Conservation (phyloP, 108 stramenopile genomes). For the Licmophora abbreviata region DNA sequence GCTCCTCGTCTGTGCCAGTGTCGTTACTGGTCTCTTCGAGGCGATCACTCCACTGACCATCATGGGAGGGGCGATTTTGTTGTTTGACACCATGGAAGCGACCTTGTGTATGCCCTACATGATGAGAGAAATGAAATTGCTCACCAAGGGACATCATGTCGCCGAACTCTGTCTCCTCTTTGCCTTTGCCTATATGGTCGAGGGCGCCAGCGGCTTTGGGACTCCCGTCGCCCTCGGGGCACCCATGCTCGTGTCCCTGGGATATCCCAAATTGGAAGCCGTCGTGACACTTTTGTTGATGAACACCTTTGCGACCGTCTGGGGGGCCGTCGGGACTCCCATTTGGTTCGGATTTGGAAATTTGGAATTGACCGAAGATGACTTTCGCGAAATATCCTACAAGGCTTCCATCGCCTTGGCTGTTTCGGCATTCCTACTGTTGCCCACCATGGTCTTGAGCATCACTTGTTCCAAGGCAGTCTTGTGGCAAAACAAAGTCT, state of each 20-base stretch:
- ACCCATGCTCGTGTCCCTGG: slow-evolving; percentile 45
- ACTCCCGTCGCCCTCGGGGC: slow-evolving; percentile 57
- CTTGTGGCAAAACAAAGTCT: slow-evolving; percentile 35
- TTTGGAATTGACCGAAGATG: slow-evolving; percentile 27
- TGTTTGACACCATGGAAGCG: no score
- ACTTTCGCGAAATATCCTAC: slow-evolving; percentile 28
- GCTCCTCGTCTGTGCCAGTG: no score
- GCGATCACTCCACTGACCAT: no score
- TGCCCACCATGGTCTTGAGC: slow-evolving; percentile 33
- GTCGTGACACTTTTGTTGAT: slow-evolving; percentile 43
- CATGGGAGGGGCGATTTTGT: no score
- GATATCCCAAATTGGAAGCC: slow-evolving; percentile 37
- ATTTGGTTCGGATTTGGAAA: slow-evolving; percentile 53
- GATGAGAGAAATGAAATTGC: no score
- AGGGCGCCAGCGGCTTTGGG: slow-evolving; percentile 60
- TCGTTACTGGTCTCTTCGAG: no score
- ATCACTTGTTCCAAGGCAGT: slow-evolving; percentile 30
- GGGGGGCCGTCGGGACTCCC: slow-evolving; percentile 58
- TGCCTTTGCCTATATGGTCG: no score
- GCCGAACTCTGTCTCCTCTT: no score
- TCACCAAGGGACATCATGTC: no score
- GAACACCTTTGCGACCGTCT: slow-evolving; percentile 64
- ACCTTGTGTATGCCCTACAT: no score
- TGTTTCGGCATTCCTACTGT: slow-evolving; percentile 30
- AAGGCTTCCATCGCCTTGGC: slow-evolving; percentile 30